A percentile compares a stretch with the other conserved stretches of the same genome.
Conservation (phyloP, 1,284 basidiomycete genomes). For the Schizophyllum commune region DNA sequence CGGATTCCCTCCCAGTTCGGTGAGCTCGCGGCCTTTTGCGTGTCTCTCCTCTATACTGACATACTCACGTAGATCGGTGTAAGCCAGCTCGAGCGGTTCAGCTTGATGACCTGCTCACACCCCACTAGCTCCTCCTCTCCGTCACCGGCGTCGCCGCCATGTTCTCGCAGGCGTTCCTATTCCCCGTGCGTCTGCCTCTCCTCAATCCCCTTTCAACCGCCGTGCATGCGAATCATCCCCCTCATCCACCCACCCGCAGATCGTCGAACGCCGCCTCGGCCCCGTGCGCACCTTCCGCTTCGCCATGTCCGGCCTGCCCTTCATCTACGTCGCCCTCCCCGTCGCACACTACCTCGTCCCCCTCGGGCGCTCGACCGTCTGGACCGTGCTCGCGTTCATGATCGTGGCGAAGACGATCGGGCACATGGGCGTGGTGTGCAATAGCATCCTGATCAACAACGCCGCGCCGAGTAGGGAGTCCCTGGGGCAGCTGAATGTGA, state of each 20-base stretch:
- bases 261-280: background rate
- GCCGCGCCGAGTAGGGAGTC: background rate
- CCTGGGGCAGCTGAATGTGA: background rate
- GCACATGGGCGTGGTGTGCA: background rate
- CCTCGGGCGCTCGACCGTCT: background rate
- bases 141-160: background rate
- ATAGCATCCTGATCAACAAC: background rate
- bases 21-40: background rate
- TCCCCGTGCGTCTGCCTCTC: background rate
- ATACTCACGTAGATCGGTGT: background rate
- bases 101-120: background rate
- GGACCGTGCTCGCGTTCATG: background rate
- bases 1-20: background rate
- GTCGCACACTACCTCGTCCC: background rate
- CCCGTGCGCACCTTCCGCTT: background rate
- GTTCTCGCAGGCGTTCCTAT: background rate
- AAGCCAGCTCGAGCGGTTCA: background rate
- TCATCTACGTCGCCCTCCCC: background rate
- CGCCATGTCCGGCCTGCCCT: background rate
- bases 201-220: too few species aligned
- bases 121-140: background rate
- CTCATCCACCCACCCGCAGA: background rate
- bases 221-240: too few species aligned
- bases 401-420: background rate
- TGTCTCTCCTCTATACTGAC: background rate